phyloP scores from a whole-genome alignment of 495 filamentous ascomycete species.

The Penicillium crystallinum region DNA sequence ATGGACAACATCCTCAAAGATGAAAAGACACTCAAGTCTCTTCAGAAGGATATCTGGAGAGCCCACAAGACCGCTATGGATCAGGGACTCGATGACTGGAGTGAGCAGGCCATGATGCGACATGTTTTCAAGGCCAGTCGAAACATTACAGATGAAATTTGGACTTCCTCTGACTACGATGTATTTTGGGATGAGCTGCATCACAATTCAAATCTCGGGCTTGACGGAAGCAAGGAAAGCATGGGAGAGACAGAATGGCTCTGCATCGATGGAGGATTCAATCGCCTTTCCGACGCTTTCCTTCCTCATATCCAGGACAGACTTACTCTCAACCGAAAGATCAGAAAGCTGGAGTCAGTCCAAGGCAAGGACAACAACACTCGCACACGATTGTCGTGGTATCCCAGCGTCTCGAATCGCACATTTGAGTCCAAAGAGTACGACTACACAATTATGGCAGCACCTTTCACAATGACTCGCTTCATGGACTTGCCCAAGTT shows the following conservation, averaged over 20 bases:
- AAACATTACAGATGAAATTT: constrained; percentile 25
- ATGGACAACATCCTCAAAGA: constrained; percentile 18
- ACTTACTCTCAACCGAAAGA: constrained; percentile 20
- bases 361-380: not conserved
- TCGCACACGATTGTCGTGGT: constrained; percentile 22
- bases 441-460: constrained; percentile 29
- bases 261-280: constrained; percentile 22
- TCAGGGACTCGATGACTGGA: constrained; percentile 23
- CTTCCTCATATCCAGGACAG: constrained; percentile 18
- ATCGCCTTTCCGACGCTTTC: constrained; percentile 22
- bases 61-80: constrained; percentile 23
- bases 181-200: constrained; percentile 25
- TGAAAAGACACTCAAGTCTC: constrained; percentile 14
- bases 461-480: constrained; percentile 26
- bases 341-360: constrained; percentile 18
- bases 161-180: constrained; percentile 21
- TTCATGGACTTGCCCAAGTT: constrained; percentile 25
- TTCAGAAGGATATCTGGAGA: constrained; percentile 20
- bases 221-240: constrained; percentile 16
- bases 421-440: constrained; percentile 21
- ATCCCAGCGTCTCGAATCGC: constrained; percentile 15
- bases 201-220: constrained; percentile 23
- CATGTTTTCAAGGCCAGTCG: constrained; percentile 19
- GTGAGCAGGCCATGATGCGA: constrained; percentile 24
- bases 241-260: constrained; percentile 16